Evolutionary conservation across 2,329 filamentous ascomycete species (phyloP), one percentile per base, ranked within the genome.

Genomic region (Chaetomiaceae sp.): DNA sequence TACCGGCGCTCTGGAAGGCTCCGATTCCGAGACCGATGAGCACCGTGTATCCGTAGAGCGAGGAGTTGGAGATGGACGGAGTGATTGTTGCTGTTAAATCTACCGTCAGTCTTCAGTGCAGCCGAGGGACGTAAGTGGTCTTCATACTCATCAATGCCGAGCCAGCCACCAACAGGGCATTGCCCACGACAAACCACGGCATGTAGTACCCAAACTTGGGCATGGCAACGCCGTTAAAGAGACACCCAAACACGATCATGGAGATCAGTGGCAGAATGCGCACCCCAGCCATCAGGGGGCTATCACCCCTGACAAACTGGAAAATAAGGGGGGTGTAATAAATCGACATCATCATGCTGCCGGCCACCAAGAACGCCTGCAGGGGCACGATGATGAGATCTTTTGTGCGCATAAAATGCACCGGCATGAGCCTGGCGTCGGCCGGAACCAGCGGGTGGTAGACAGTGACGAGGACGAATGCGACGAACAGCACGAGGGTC

Each of bases 321-420:
- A 80, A 81, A 63, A 71, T 79, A 1, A 80, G 62, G 0, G 78
- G 78, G n/a, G 80, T 71, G 61, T 74, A 80, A 63, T 79, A 81
- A 38, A 27, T 14, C 25, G 38, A 42, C 36, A 61, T 57, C 73
- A 78, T 0, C 81, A 64, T 1, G 78, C 59, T 7, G 76, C 57
- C 40, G 72, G 62, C 3, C 68, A 67, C 5, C 63, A 63, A 17
- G 61, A 63, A 14, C 59, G 61, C 3, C 80, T 61, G 42, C 82
- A 72, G 4, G 79, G 68, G 0, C 71, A 61, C 0, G 80, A 81
- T 51, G 82, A 79, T 4, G 80, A 51, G 34, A 63, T 59, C 3
- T n/a, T n/a, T n/a, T n/a, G n/a, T n/a, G n/a, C n/a, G n/a, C n/a
- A n/a, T n/a, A n/a, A n/a, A n/a, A n/a, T n/a, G n/a, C n/a, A n/a